phyloP scores from a whole-genome alignment of 1,284 basidiomycete species.

The Leccinum variabile region DNA sequence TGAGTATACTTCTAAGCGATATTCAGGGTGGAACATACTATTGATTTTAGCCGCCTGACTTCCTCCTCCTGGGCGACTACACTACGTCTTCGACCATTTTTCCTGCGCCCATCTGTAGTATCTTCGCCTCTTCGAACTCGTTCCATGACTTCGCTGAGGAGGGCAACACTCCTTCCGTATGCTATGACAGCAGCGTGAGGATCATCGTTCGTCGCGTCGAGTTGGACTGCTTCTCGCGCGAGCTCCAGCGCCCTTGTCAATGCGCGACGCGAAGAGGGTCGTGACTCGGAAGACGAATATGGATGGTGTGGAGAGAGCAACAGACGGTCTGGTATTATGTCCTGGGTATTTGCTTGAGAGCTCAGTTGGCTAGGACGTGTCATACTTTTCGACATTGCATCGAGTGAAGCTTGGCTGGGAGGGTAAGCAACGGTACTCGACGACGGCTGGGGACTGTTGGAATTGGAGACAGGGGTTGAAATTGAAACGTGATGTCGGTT shows the following conservation, averaged over 20 bases:
- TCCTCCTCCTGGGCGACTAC: constrained; percentile 84
- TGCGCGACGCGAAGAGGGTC: constrained; percentile 73
- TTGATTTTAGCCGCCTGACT: constrained; percentile 74
- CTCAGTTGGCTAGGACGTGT: constrained; percentile 42
- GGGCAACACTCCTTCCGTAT: constrained; percentile 77
- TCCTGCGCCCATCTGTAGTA: constrained; percentile 59
- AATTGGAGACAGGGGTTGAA: constrained; percentile 32
- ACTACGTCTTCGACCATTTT: constrained; percentile 65
- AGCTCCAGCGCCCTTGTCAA: constrained; percentile 77
- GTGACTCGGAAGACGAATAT: constrained; percentile 39
- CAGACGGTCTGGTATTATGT: constrained; percentile 45
- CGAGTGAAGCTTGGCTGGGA: constrained; percentile 42
- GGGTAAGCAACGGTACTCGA: constrained; percentile 37
- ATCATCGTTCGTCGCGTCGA: constrained; percentile 80
- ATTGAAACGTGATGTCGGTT: constrained; percentile 46
- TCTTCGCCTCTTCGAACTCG: constrained; percentile 80
- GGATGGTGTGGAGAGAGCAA: constrained; percentile 45
- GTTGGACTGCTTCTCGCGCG: constrained; percentile 78
- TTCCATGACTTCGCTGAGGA: constrained; percentile 85
- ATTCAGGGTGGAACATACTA: constrained; percentile 53
- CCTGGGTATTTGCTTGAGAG: constrained; percentile 35
- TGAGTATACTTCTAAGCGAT: constrained; percentile 14
- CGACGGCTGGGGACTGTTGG: constrained; percentile 27
- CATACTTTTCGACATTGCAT: constrained; percentile 55
- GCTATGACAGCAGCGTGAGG: constrained; percentile 78